These are phyloP conservation scores for Macadamia tetraphylla DNA, from an alignment of 164 flowering plant genomes.

Conservation along the genomic window DNA sequence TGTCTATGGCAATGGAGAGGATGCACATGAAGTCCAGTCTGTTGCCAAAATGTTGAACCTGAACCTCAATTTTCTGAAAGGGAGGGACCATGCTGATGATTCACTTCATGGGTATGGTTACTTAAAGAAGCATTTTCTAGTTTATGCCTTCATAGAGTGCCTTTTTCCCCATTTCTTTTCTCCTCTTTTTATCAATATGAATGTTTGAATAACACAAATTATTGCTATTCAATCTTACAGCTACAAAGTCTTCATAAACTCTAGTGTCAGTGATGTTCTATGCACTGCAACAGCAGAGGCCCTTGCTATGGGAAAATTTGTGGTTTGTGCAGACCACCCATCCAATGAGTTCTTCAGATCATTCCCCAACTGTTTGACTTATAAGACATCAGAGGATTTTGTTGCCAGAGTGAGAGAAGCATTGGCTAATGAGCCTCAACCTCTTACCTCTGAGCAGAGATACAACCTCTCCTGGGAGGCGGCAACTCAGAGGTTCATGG, in stretches of 20 bases:
- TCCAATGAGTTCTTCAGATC: conserved; percentile 93
- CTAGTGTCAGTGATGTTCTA: conserved; percentile 70
- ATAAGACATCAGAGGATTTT: conserved; percentile 88
- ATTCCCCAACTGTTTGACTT: conserved; percentile 94
- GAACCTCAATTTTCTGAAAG: conserved; percentile 75
- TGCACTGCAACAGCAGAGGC: conserved; percentile 98
- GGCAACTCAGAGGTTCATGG: conserved; percentile 88
- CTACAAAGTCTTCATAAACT: conserved; percentile 96
- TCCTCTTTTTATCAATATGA: not conserved
- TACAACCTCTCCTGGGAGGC: conserved; percentile 97
- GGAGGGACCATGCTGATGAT: conserved; percentile 98
- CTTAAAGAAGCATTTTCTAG: not conserved
- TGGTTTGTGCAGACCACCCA: conserved; percentile 92
- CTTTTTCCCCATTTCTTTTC: not conserved
- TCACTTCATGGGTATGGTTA: conserved; percentile 72
- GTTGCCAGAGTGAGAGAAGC: conserved; percentile 86
- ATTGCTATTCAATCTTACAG: conserved; percentile 32
- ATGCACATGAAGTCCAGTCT: conserved; percentile 82
- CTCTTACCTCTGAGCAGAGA: conserved; percentile 80
- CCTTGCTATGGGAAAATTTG: conserved; percentile 99
- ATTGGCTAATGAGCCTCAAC: conserved; percentile 45
- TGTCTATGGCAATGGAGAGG: conserved; percentile 96
- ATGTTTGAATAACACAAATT: not conserved
- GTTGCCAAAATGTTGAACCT: conserved; percentile 64
- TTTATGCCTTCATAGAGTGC: not conserved